Conservation (phyloP, 805 yeast species). For the Saccharomycopsis selenospora region DNA sequence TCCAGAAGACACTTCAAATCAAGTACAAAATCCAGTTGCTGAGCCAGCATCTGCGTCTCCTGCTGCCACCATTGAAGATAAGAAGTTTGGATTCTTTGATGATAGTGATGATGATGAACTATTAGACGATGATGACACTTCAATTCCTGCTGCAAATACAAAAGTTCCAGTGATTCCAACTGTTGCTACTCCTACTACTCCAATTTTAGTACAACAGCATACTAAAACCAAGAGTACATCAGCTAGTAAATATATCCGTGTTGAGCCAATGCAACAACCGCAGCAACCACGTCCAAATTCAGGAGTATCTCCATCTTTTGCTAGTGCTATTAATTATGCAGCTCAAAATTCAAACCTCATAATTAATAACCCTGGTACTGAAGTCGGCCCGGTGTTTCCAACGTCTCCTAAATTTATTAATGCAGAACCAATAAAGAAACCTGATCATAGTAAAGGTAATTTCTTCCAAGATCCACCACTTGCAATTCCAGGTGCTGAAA, state of each 20-base stretch:
- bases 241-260: not conserved
- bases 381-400: not conserved
- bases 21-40: not conserved
- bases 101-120: slow-evolving; percentile 3
- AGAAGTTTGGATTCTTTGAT: slow-evolving; percentile 10
- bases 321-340: not conserved
- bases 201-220: not conserved
- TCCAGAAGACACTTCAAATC: not conserved
- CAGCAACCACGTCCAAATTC: not conserved
- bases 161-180: not conserved
- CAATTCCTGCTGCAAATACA: not conserved
- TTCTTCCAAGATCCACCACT: slow-evolving; percentile 15
- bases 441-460: not conserved
- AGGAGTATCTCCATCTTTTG: not conserved
- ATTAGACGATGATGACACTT: not conserved
- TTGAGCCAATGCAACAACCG: not conserved
- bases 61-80: not conserved
- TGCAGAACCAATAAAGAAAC: not conserved
- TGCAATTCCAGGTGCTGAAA: not conserved
- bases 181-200: not conserved
- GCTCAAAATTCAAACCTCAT: not conserved
- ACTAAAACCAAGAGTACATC: not conserved
- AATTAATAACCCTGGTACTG: not conserved
- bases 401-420: not conserved
- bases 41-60: not conserved